phyloP scores from a whole-genome alignment of 116 monocot genomes.

The Zostera marina region DNA sequence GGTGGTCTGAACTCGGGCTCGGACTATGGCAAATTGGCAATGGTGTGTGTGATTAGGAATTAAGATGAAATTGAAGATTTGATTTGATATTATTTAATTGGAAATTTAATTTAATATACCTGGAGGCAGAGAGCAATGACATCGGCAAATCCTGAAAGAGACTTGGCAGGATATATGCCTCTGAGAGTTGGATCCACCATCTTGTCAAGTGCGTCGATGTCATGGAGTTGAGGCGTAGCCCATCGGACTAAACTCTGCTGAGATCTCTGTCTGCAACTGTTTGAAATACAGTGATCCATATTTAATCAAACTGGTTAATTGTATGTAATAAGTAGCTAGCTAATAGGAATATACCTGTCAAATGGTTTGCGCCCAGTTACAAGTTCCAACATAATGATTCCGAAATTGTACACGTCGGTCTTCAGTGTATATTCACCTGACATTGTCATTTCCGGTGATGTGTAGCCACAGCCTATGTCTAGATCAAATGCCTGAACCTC shows the following conservation, averaged over 20 bases:
- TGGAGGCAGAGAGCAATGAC: slow-evolving; percentile 75
- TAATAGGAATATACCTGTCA: too few species aligned
- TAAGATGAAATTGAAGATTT: neutral
- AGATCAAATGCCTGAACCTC: slow-evolving; percentile 31
- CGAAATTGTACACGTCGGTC: slow-evolving; percentile 90
- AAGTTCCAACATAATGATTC: slow-evolving; percentile 93
- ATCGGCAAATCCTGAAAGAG: slow-evolving; percentile 90
- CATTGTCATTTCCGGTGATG: slow-evolving; percentile 57
- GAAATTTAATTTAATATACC: slow-evolving; percentile 29
- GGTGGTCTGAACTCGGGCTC: slow-evolving; percentile 88
- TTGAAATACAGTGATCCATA: too few species aligned
- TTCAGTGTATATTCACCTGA: slow-evolving; percentile 51
- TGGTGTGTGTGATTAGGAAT: neutral
- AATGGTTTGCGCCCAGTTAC: slow-evolving; percentile 88
- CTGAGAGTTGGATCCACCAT: slow-evolving; percentile 91
- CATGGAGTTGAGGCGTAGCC: slow-evolving; percentile 74
- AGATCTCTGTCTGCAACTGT: slow-evolving; percentile 52
- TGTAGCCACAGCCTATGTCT: slow-evolving; percentile 64
- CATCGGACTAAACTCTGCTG: slow-evolving; percentile 67
- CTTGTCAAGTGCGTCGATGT: slow-evolving; percentile 52
- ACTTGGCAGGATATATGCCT: slow-evolving; percentile 82
- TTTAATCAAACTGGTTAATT: too few species aligned
- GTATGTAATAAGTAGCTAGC: too few species aligned
- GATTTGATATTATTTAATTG: neutral
- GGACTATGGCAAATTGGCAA: slow-evolving; percentile 15